A percentile compares a stretch with the other conserved stretches of the same genome.
Conservation (phyloP, 192 early-diverging fungal species). For the Coemansia sp. region DNA sequence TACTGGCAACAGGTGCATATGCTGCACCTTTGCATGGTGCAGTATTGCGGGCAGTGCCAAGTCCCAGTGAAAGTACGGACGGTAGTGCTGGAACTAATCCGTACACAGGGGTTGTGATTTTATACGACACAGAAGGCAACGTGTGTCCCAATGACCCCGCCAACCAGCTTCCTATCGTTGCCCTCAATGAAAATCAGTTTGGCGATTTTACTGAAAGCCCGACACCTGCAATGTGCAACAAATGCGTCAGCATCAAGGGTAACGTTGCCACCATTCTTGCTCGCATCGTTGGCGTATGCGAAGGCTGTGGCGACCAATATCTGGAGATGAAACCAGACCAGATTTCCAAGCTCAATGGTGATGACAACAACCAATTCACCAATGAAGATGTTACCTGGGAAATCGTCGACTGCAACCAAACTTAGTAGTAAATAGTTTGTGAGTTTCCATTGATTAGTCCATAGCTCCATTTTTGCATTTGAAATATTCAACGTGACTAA, state of each 20-base stretch:
- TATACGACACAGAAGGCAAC: not conserved
- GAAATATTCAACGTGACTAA: too few relatives aligned
- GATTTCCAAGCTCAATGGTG: not conserved
- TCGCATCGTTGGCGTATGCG: slow-evolving; percentile 5
- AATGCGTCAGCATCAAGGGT: slow-evolving; percentile 1
- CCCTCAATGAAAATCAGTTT: not conserved
- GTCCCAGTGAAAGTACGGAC: not conserved
- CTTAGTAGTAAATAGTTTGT: too few relatives aligned
- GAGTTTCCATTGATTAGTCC: too few relatives aligned
- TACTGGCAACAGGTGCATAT: not conserved
- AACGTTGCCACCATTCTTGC: not conserved
- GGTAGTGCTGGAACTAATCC: too few relatives aligned
- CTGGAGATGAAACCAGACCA: not conserved
- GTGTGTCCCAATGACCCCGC: not conserved
- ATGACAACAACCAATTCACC: not conserved
- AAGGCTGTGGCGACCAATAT: not conserved
- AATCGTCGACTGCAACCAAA: not conserved
- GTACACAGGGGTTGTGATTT: not conserved
- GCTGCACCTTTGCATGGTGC: not conserved
- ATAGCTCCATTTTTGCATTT: too few relatives aligned
- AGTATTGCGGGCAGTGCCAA: not conserved
- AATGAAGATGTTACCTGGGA: not conserved
- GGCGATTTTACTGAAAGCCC: not conserved
- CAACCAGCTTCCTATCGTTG: not conserved
- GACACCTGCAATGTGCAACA: not conserved